Base-by-base conservation (phyloP, 75 land plant species). In the Sequoiadendron giganteum region DNA sequence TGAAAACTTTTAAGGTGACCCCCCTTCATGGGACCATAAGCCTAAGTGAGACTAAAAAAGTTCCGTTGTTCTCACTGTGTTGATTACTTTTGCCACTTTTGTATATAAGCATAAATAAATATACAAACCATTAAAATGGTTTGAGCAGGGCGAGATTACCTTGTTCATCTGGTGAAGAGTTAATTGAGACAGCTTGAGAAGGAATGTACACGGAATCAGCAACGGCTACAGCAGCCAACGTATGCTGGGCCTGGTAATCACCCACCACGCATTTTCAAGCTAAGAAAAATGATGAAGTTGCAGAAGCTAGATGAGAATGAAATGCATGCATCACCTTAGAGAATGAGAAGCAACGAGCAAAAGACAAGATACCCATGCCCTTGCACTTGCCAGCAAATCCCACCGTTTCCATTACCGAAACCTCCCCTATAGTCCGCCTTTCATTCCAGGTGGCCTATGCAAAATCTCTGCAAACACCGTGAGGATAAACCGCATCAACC, bases 371-470 rank as follows among this genome's bases (percentile, higher is more conserved):
- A 21, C 58, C 58, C 19, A 15, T 56, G 58, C 58, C 58, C 58
- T 3, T 56, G 73, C 73, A n/a, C 34, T 70, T 70, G 34, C 73
- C 28, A 9, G 73, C 73, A 25, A 70, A 28, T n/a, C n/a, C 73
- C 73, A 70, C n/a, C 6, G n/a, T n/a, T 56, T 56, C 58, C 58
- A 56, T 56, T 18, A 16, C 58, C 19, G 11, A 14, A 1, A 56
- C 18, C 58, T 1, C 58, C 58, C 3, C 18, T 18, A 15, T 21
- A 94, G 95, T 97, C 32, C 96, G 89, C 1, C 99, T 45, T 45
- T 45, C 47, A 45, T 45, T 45, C 47, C 47, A 45, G 47, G 3
- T 0, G 4, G 47, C 47, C 47, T 45, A 45, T 45, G 47, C 47
- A 45, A 45, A 45, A 3, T 45, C 47, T 45, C 3, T 45, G 47